phyloP scores from a whole-genome alignment of 768 basidiomycete species.

The Naganishia vishniacii region DNA sequence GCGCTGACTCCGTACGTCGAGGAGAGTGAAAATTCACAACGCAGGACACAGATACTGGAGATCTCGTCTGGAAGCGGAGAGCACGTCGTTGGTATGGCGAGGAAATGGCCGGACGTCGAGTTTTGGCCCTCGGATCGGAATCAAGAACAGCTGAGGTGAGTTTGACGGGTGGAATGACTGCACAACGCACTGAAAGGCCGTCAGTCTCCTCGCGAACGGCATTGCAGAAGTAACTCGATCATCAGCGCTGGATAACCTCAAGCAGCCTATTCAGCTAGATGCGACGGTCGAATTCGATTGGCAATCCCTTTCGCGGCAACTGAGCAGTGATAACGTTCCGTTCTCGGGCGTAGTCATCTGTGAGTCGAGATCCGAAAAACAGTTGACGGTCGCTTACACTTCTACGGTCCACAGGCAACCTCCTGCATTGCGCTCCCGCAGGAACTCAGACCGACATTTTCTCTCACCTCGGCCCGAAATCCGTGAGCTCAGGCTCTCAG shows the following conservation, averaged over 20 bases:
- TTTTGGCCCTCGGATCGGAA: constrained; percentile 21
- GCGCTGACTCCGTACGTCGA: constrained; percentile 14
- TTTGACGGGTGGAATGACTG: too few species aligned
- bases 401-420: constrained; percentile 13
- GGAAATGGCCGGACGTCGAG: constrained; percentile 10
- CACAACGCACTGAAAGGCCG: too few species aligned
- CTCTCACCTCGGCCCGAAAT: not conserved
- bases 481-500: not conserved
- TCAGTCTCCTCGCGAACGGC: not conserved
- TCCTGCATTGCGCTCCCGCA: constrained; percentile 22
- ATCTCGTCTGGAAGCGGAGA: constrained; percentile 23
- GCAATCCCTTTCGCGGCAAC: not conserved
- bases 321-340: not conserved
- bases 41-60: constrained; percentile 15
- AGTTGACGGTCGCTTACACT: not conserved
- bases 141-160: constrained; percentile 7
- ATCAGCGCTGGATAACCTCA: not conserved
- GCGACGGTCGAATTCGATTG: not conserved
- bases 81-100: constrained; percentile 6
- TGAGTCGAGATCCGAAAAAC: not conserved
- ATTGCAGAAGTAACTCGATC: not conserved
- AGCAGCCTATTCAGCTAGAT: not conserved
- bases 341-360: constrained; percentile 20
- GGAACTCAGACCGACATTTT: constrained; percentile 13
- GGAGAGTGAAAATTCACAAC: not conserved